These are phyloP conservation scores for Angomonas ambiguus DNA, from an alignment of 208 protist species.

Conservation along the genomic window DNA sequence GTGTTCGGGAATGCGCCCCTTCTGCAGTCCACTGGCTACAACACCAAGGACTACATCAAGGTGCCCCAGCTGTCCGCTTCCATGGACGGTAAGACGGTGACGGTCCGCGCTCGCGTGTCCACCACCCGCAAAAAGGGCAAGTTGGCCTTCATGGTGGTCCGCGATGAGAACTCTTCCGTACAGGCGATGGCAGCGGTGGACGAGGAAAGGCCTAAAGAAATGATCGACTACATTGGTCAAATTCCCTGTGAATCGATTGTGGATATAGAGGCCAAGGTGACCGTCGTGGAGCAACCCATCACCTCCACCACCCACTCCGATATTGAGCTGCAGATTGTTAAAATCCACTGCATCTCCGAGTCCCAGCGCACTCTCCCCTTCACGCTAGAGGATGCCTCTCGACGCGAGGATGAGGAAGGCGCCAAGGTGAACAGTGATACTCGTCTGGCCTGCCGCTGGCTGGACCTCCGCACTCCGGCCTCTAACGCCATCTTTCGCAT, in stretches of 20 bases:
- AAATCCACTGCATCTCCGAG: constrained; percentile 82
- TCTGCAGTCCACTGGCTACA: constrained; percentile 77
- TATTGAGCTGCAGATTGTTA: constrained; percentile 77
- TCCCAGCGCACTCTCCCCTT: constrained; percentile 86
- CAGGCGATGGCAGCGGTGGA: constrained; percentile 84
- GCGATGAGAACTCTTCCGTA: constrained; percentile 67
- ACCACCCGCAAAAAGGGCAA: constrained; percentile 91
- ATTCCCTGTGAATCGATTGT: constrained; percentile 87
- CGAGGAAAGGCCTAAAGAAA: constrained; percentile 74
- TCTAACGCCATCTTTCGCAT: constrained; percentile 97
- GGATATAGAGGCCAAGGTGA: constrained; percentile 72
- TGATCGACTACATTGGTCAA: constrained; percentile 89
- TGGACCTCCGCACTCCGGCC: constrained; percentile 97
- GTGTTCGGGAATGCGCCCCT: constrained; percentile 69
- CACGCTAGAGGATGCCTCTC: constrained; percentile 89
- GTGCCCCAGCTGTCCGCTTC: constrained; percentile 44
- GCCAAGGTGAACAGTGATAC: constrained; percentile 90
- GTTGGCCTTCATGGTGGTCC: constrained; percentile 88
- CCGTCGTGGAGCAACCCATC: constrained; percentile 66
- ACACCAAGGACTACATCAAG: constrained; percentile 35
- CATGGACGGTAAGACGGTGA: constrained; percentile 44
- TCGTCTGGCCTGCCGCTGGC: constrained; percentile 95
- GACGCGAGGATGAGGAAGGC: constrained; percentile 64
- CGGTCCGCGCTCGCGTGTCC: constrained; percentile 78
- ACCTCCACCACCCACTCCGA: constrained; percentile 67